Percentiles rank a stretch among this genome's conserved stretches.
Conservation (phyloP, 129 eudicot genomes). For the Rutidosis leptorrhynchoides region DNA sequence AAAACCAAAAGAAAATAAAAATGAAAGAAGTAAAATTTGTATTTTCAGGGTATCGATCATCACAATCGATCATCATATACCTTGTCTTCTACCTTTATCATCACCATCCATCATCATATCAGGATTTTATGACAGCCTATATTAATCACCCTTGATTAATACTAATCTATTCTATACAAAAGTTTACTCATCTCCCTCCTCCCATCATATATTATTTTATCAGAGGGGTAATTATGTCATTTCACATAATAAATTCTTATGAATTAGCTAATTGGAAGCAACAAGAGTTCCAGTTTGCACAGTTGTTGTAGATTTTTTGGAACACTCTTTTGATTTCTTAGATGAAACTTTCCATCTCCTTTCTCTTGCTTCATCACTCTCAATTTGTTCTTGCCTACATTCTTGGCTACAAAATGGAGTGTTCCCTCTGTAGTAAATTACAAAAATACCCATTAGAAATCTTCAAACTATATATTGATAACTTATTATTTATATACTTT, state of each 20-base stretch:
- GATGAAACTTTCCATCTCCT: constrained; percentile 60
- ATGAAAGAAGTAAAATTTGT: too few relatives aligned
- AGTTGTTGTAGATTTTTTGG: constrained; percentile 47
- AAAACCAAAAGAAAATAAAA: too few relatives aligned
- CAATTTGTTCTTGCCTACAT: constrained; percentile 94
- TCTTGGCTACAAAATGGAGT: constrained; percentile 96
- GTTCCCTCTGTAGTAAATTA: constrained; percentile 58
- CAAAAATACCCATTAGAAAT: constrained; percentile 28
- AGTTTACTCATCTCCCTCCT: constrained; percentile 24
- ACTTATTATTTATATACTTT: too few relatives aligned
- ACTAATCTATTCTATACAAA: constrained; percentile 1
- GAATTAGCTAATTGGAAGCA: constrained; percentile 34
- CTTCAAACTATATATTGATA: background rate
- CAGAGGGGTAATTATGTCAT: constrained; percentile 36
- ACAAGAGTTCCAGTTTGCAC: constrained; percentile 73
- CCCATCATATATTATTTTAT: constrained; percentile 26
- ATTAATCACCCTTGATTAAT: too few relatives aligned
- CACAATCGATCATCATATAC: too few relatives aligned
- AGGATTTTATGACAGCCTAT: too few relatives aligned
- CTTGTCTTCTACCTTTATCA: too few relatives aligned
- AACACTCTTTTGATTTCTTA: constrained; percentile 45
- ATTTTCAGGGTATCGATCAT: too few relatives aligned
- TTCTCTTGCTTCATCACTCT: constrained; percentile 71
- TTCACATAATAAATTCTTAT: constrained; percentile 21
- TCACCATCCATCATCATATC: too few relatives aligned